phyloP scores from a whole-genome alignment of 176 grass and related monocot genomes.

The Urochloa ruziziensis region DNA sequence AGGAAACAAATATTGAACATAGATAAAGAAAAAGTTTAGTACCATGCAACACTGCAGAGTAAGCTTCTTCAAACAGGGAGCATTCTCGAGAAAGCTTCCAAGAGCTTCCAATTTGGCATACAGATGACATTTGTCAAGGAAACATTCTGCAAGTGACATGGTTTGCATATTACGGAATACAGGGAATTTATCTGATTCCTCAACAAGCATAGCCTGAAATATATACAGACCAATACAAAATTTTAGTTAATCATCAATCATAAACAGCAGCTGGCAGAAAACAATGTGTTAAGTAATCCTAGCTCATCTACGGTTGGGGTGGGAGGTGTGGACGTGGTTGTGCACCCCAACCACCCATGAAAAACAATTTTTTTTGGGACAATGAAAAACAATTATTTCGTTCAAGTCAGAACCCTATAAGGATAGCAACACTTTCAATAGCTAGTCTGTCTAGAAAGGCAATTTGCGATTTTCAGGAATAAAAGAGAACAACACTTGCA shows the following conservation, averaged over 20 bases:
- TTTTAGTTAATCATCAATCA: background rate
- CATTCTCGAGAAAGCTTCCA: background rate
- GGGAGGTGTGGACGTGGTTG: too few relatives aligned
- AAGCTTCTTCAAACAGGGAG: background rate
- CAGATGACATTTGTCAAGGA: background rate
- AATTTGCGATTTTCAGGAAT: background rate
- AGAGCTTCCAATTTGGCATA: background rate
- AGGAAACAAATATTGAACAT: background rate
- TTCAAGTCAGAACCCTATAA: too few relatives aligned
- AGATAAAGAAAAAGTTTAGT: background rate
- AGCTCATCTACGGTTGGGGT: too few relatives aligned
- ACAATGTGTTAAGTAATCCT: background rate
- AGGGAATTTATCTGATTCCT: background rate
- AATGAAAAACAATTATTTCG: too few relatives aligned
- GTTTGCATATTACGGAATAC: background rate
- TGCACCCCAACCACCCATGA: too few relatives aligned
- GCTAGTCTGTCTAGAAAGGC: too few relatives aligned
- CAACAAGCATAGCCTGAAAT: background rate
- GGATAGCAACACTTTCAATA: background rate
- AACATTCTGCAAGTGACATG: background rate
- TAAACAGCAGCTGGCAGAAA: background rate
- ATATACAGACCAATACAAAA: background rate
- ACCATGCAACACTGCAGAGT: background rate
- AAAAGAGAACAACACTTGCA: background rate
- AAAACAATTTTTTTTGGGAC: too few relatives aligned